Conservation (phyloP, 1,139 yeast species). For the Debaryomycetaceae sp. region DNA sequence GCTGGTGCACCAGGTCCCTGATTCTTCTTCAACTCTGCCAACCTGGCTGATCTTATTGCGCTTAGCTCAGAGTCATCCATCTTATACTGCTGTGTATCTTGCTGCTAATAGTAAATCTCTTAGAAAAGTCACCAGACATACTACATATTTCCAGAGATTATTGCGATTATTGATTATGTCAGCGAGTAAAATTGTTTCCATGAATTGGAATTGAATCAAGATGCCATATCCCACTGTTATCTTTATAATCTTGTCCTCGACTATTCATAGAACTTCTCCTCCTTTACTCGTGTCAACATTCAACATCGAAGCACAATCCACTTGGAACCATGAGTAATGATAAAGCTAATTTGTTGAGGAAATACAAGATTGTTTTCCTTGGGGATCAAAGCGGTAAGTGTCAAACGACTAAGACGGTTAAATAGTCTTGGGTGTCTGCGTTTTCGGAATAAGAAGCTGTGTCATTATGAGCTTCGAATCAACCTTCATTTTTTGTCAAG, state of each 20-base stretch:
- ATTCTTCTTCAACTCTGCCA: slow-evolving; percentile 72
- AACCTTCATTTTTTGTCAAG: background rate
- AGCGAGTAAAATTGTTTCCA: background rate
- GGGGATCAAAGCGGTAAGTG: slow-evolving; percentile 89
- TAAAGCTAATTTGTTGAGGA: slow-evolving; percentile 38
- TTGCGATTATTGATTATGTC: background rate
- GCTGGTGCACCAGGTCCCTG: slow-evolving; percentile 25
- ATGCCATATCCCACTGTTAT: background rate
- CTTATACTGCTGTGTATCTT: background rate
- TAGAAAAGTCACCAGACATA: too few species aligned
- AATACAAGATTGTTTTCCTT: slow-evolving; percentile 86
- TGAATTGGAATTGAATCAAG: background rate
- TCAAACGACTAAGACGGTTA: background rate
- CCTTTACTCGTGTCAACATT: background rate
- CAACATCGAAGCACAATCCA: background rate
- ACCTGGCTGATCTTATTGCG: slow-evolving; percentile 85
- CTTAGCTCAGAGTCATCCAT: slow-evolving; percentile 81
- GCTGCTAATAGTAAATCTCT: background rate
- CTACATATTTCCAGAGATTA: too few species aligned
- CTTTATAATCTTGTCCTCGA: background rate
- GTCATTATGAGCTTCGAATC: background rate
- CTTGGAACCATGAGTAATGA: slow-evolving; percentile 5
- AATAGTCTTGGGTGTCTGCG: too few species aligned
- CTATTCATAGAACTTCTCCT: background rate
- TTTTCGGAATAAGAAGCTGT: background rate